Evolutionary conservation across 139 green algal genomes (phyloP).

Genomic region (Volvox reticuliferus): DNA sequence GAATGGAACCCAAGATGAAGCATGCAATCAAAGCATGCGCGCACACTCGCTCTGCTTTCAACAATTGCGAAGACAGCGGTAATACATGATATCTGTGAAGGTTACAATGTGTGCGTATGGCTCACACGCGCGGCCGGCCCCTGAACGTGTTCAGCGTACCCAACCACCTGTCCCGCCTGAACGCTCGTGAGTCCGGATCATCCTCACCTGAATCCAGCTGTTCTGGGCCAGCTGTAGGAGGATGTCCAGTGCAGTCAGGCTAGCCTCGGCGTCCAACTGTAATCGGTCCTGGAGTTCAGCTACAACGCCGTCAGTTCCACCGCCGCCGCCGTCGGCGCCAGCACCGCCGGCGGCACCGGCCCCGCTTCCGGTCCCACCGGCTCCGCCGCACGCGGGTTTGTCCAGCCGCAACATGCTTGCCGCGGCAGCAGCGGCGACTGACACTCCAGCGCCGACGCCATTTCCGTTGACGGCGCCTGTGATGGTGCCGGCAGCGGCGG

Average conservation of each 20-base stretch:
- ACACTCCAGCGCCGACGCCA: neutral
- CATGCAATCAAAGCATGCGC: no score
- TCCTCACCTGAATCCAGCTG: slow-evolving; percentile 4
- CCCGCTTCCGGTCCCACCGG: no score
- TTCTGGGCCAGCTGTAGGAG: slow-evolving; percentile 40
- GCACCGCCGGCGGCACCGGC: neutral
- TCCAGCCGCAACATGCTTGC: neutral
- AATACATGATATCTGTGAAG: neutral
- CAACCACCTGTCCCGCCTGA: neutral
- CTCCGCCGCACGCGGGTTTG: neutral
- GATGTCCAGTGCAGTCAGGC: slow-evolving; percentile 2
- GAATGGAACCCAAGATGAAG: no score
- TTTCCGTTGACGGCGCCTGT: neutral
- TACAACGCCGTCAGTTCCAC: neutral
- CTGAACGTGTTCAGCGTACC: neutral
- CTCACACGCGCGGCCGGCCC: neutral
- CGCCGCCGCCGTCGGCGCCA: neutral
- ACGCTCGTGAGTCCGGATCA: neutral
- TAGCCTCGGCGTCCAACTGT: slow-evolving; percentile 31
- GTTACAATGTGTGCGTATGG: neutral
- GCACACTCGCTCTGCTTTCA: no score
- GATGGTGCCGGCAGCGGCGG: neutral
- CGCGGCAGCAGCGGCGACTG: neutral
- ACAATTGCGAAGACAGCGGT: neutral
- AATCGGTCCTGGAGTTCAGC: slow-evolving; percentile 9